These are phyloP conservation scores for Carnegiea gigantea DNA, from an alignment of 179 eudicot genomes.

Conservation along the genomic window DNA sequence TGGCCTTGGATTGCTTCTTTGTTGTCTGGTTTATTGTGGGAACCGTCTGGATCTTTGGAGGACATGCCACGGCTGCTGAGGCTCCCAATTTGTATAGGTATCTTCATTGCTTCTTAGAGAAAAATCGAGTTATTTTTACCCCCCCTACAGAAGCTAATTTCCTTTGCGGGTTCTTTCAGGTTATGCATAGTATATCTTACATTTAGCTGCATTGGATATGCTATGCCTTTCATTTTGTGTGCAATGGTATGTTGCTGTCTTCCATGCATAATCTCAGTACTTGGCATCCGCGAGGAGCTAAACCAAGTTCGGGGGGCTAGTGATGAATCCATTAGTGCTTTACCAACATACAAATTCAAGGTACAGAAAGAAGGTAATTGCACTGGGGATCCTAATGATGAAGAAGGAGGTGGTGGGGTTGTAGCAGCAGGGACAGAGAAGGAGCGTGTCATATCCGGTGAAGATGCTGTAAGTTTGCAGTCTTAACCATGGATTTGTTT, in stretches of 20 bases:
- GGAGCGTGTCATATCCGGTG: slow-evolving; percentile 74
- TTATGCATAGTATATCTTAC: slow-evolving; percentile 74
- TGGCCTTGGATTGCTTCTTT: slow-evolving; percentile 88
- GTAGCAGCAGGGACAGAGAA: slow-evolving; percentile 75
- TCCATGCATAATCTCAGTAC: slow-evolving; percentile 73
- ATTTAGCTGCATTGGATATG: slow-evolving; percentile 78
- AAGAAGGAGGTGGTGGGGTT: slow-evolving; percentile 52
- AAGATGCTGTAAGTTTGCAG: slow-evolving; percentile 70
- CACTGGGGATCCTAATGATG: slow-evolving; percentile 33
- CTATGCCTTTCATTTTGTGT: slow-evolving; percentile 83
- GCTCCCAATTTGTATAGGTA: slow-evolving; percentile 91
- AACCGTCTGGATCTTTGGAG: slow-evolving; percentile 92
- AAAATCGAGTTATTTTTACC: neutral
- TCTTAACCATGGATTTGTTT: neutral
- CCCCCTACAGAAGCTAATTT: slow-evolving; percentile 3
- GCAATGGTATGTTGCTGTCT: slow-evolving; percentile 88
- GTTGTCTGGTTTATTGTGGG: slow-evolving; percentile 94
- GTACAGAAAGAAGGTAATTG: slow-evolving; percentile 38
- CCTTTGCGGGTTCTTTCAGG: slow-evolving; percentile 42
- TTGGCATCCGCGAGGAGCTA: slow-evolving; percentile 77
- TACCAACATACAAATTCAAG: slow-evolving; percentile 71
- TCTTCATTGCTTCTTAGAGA: slow-evolving; percentile 4
- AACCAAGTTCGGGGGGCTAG: slow-evolving; percentile 66
- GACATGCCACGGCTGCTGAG: slow-evolving; percentile 67
- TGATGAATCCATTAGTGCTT: slow-evolving; percentile 72